Base-by-base conservation (phyloP, 2,329 filamentous ascomycete genomes). In the Fusarium napiforme region DNA sequence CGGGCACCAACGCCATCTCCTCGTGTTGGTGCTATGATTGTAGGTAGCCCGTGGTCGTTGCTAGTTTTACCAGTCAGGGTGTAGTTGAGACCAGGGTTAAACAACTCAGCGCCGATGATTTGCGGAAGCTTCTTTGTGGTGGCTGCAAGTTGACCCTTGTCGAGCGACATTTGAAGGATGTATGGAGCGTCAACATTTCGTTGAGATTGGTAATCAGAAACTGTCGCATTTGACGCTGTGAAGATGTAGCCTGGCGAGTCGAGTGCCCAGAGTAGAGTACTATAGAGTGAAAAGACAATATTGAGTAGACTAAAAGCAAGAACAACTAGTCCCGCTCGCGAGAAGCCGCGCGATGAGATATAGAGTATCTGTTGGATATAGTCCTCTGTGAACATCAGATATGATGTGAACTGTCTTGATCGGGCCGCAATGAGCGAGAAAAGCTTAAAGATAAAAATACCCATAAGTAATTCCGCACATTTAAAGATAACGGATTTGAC, bases 331-430 rank as follows among this genome's bases (percentile, higher is more conserved):
- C 57, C 49, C 4, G 66, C 72, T 23, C 71, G 60, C 0, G 72
- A 75, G 0, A 73, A 7, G 4, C 73, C 69, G 3, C 72, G 50
- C 2, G 73, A 75, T 2, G 69, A 58, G 14, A 75, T 56, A 7
- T 56, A 75, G 0, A 75, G 40, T 9, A 19, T 49, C 5, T 49
- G 72, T 16, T 75, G 73, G 0, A 75, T 30, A 23, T 75, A 75
- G 16, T 75, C 73, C 10, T 75, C 73, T 1, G 72, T 37, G 28
- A 75, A 75, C 73, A 75, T 75, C 0, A 75, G 72, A n/a, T 75
- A 75, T 4, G 73, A 55, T 3, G 72, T 73, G 9, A 75, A 75
- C 19, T 75, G 73, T 3, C 59, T 62, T 4, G 73, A 75, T 6
- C 69, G 52, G 7, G 72, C 72, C 0, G 73, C 73, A 4, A 75